These are phyloP conservation scores for Phytophthora sansomeana DNA, from an alignment of 352 stramenopile genomes.

Conservation along the genomic window DNA sequence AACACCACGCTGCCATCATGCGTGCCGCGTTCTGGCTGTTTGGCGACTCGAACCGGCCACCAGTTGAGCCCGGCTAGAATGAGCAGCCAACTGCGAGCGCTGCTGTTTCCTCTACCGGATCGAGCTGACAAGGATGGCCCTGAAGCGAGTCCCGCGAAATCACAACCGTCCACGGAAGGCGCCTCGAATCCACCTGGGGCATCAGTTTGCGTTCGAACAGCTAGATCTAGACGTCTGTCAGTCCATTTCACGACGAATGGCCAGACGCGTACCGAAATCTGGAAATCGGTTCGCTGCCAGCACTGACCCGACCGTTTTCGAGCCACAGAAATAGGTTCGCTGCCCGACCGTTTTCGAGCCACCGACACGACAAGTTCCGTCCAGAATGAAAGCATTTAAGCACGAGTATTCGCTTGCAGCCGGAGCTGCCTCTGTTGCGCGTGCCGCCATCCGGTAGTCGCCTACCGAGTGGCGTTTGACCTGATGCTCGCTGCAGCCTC, in stretches of 20 bases:
- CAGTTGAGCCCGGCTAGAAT: conserved; percentile 5
- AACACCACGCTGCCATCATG: background rate
- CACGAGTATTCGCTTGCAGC: conserved; percentile 20
- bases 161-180: conserved; percentile 23
- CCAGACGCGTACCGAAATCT: conserved; percentile 14
- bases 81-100: background rate
- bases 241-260: background rate
- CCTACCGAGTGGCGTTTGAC: background rate
- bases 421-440: background rate
- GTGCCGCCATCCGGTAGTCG: background rate
- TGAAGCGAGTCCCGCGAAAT: conserved; percentile 7
- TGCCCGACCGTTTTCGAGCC: conserved; percentile 16
- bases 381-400: conserved; percentile 6
- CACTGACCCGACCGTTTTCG: conserved; percentile 4
- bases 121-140: conserved; percentile 13
- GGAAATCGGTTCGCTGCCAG: conserved; percentile 14
- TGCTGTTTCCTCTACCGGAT: conserved; percentile 18
- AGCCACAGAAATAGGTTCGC: conserved; percentile 14
- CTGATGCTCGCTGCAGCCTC: background rate
- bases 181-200: conserved; percentile 9
- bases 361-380: conserved; percentile 7
- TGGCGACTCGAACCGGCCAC: too few species aligned
- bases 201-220: too few species aligned
- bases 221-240: background rate
- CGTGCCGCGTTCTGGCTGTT: background rate